Evolutionary conservation across 495 filamentous ascomycete genomes (phyloP).

Genomic region (Penicillium pulvis): DNA sequence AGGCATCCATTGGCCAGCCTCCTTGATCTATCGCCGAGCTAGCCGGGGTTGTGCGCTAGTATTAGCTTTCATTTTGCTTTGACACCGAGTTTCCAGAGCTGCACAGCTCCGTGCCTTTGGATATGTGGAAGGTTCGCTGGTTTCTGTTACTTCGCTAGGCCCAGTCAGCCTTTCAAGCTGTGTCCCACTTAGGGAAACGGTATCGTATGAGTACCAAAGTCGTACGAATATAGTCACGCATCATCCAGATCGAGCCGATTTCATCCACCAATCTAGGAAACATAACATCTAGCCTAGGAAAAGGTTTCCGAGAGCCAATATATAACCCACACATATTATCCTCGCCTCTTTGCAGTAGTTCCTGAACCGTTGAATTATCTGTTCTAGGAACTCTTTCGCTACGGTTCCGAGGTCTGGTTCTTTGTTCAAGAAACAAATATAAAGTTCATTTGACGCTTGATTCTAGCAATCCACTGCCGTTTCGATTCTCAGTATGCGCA

Average conservation of each 20-base stretch:
- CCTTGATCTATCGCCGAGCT: constrained; percentile 21
- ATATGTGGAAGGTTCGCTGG: constrained; percentile 10
- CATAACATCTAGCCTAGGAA: not conserved
- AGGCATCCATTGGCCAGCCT: constrained; percentile 16
- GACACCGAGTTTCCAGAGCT: constrained; percentile 14
- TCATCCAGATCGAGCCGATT: constrained; percentile 8
- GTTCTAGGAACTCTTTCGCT: constrained; percentile 33
- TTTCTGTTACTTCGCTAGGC: constrained; percentile 5
- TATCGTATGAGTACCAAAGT: constrained; percentile 14
- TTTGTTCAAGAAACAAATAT: constrained; percentile 15
- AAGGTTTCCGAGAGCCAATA: not conserved
- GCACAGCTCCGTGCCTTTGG: constrained; percentile 7
- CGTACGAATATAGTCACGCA: constrained; percentile 14
- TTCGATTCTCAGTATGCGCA: constrained; percentile 25
- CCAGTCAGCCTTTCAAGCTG: constrained; percentile 18
- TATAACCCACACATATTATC: constrained; percentile 16
- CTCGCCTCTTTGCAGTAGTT: constrained; percentile 3
- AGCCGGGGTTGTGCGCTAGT: constrained; percentile 16
- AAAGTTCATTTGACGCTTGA: not conserved
- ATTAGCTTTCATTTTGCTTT: constrained; percentile 19
- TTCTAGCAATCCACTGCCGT: constrained; percentile 14
- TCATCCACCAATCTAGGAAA: constrained; percentile 4
- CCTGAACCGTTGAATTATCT: constrained; percentile 8
- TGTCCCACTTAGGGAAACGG: constrained; percentile 12
- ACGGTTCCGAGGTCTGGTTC: constrained; percentile 22